phyloP scores from a whole-genome alignment of 164 flowering plant species.

The Magnolia kwangsiensis region DNA sequence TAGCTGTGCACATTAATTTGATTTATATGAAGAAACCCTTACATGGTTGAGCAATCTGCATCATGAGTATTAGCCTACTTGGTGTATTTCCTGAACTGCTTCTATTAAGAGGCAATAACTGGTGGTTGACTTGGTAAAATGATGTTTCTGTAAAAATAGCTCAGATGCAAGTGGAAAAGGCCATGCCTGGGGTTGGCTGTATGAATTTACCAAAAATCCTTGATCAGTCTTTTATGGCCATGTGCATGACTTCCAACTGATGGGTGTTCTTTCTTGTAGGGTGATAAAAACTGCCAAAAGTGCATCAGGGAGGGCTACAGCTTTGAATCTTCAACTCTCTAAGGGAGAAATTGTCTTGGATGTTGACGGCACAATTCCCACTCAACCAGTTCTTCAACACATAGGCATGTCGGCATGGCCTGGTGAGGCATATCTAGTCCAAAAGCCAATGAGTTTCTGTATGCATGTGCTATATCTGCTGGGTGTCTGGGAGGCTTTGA shows the following conservation, averaged over 20 bases:
- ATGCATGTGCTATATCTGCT: not conserved
- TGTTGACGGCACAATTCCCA: slow-evolving; percentile 75
- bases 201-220: not conserved
- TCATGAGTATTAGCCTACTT: too few species aligned
- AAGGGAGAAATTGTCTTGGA: slow-evolving; percentile 74
- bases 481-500: not conserved
- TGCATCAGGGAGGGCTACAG: slow-evolving; percentile 27
- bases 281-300: slow-evolving; percentile 51
- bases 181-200: not conserved
- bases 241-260: not conserved
- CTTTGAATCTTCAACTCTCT: slow-evolving; percentile 51
- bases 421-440: slow-evolving; percentile 41
- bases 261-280: slow-evolving; percentile 33
- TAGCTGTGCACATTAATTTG: too few species aligned
- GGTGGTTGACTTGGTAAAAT: too few species aligned
- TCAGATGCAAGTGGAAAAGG: not conserved
- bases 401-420: slow-evolving; percentile 91
- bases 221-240: not conserved
- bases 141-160: not conserved
- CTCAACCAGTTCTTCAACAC: slow-evolving; percentile 87
- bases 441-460: not conserved
- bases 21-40: too few species aligned
- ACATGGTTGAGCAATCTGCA: too few species aligned
- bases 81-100: too few species aligned
- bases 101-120: too few species aligned